Conservation (phyloP, 2,329 filamentous ascomycete species). For the Cylindrodendrum hubeiense region DNA sequence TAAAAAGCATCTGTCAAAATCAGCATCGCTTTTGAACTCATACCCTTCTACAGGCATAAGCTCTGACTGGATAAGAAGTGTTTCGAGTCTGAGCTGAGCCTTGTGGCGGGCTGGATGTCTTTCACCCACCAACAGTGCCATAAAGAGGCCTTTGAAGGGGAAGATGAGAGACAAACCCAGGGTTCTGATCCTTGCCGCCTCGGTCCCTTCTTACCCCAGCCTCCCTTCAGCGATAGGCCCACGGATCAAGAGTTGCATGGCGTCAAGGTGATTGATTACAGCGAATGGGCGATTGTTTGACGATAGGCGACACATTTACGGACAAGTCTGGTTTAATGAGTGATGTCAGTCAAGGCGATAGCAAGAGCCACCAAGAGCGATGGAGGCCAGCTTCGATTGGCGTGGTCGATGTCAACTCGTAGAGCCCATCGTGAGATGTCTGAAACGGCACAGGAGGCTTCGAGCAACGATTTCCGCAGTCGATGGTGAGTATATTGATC, state of each 20-base stretch:
- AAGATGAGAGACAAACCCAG: not conserved
- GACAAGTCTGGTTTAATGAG: conserved; percentile 45
- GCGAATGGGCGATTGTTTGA: conserved; percentile 44
- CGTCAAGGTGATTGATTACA: conserved; percentile 48
- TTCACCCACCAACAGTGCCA: not conserved
- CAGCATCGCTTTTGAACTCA: not conserved
- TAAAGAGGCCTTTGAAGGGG: not conserved
- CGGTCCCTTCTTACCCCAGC: not conserved
- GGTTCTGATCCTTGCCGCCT: not conserved
- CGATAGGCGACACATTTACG: conserved; percentile 49
- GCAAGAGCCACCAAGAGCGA: conserved; percentile 29
- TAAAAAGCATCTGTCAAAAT: conserved; percentile 8
- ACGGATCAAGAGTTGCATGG: conserved; percentile 36
- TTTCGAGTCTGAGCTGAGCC: not conserved
- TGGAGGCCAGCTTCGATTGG: conserved; percentile 39
- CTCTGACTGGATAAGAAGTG: not conserved
- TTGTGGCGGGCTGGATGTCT: not conserved
- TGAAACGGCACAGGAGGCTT: conserved; percentile 48
- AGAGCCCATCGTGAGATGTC: conserved; percentile 41
- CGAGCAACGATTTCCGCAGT: conserved; percentile 46
- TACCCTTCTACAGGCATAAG: not conserved
- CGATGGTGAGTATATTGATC: conserved; percentile 50
- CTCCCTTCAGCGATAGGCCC: conserved; percentile 15
- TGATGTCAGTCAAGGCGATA: conserved; percentile 45
- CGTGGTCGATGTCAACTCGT: conserved; percentile 43